phyloP scores from a whole-genome alignment of 495 filamentous ascomycete species.

The Geoglossum glabrum region DNA sequence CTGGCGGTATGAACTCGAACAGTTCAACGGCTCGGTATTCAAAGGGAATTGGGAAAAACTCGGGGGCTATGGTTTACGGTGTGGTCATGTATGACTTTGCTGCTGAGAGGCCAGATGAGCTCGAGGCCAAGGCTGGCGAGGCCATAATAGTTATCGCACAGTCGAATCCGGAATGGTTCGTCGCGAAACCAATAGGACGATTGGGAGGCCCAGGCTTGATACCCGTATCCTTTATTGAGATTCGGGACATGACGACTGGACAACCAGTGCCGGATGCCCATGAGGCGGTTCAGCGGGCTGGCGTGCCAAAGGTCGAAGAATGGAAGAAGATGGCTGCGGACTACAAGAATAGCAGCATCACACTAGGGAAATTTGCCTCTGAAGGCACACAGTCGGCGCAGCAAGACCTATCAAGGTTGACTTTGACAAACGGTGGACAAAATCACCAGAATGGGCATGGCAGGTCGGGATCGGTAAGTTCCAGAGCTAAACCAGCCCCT shows the following conservation, averaged over 20 bases:
- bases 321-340: constrained; percentile 99
- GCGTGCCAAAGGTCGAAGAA: constrained; percentile 93
- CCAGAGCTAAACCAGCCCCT: constrained; percentile 2
- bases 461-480: constrained; percentile 22
- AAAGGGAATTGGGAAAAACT: constrained; percentile 38
- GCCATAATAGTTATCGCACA: constrained; percentile 96
- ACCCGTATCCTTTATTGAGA: constrained; percentile 92
- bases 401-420: constrained; percentile 64
- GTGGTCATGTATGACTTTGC: constrained; percentile 94
- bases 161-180: constrained; percentile 99
- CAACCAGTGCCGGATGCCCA: constrained; percentile 62
- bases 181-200: constrained; percentile 91
- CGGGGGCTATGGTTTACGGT: constrained; percentile 82
- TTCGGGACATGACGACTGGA: constrained; percentile 80
- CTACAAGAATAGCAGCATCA: constrained; percentile 98
- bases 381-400: constrained; percentile 28
- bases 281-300: constrained; percentile 72
- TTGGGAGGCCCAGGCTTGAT: constrained; percentile 88
- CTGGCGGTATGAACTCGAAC: constrained; percentile 10
- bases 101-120: constrained; percentile 82
- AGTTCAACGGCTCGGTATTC: constrained; percentile 13
- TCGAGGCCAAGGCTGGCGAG: constrained; percentile 88
- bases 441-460: constrained; percentile 14
- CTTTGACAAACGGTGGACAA: constrained; percentile 33
- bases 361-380: constrained; percentile 71